Percentiles rank a stretch among this genome's conserved stretches.
These are phyloP conservation scores for Eragrostis nindensis DNA, from an alignment of 176 grass and related monocot species.

Conservation along the genomic window DNA sequence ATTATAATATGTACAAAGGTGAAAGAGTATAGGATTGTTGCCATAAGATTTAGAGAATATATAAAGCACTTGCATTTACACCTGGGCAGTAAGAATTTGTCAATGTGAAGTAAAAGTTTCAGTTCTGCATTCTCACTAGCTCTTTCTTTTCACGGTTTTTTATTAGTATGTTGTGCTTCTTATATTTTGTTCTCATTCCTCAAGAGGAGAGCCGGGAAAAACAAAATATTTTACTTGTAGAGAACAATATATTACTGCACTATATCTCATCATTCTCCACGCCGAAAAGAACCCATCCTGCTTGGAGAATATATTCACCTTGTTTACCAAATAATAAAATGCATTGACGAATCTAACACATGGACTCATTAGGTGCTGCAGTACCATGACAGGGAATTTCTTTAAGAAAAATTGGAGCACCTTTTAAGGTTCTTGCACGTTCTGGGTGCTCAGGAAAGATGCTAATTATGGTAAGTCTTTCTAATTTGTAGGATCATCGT, in stretches of 20 bases:
- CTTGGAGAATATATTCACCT: constrained; percentile 7
- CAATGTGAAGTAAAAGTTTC: neutral
- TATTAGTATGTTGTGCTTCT: neutral
- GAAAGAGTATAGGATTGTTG: neutral
- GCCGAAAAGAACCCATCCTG: constrained; percentile 10
- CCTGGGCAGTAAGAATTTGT: neutral
- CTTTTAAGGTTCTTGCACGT: constrained; percentile 7
- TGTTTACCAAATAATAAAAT: neutral
- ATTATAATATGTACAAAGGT: neutral
- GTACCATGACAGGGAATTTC: neutral
- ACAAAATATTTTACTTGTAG: neutral
- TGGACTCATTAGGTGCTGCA: neutral
- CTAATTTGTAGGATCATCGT: neutral
- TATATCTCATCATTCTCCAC: constrained; percentile 21
- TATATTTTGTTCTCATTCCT: neutral
- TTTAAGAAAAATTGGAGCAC: neutral
- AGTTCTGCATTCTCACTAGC: neutral
- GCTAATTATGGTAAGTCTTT: neutral
- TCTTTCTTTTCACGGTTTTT: neutral
- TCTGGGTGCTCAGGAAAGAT: neutral
- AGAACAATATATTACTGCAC: neutral
- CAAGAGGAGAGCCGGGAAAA: neutral
- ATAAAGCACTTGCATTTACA: neutral
- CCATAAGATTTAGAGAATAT: neutral
- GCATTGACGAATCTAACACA: neutral